These are phyloP conservation scores for Phytophthora palmivora DNA, from an alignment of 352 stramenopile species.

Conservation along the genomic window DNA sequence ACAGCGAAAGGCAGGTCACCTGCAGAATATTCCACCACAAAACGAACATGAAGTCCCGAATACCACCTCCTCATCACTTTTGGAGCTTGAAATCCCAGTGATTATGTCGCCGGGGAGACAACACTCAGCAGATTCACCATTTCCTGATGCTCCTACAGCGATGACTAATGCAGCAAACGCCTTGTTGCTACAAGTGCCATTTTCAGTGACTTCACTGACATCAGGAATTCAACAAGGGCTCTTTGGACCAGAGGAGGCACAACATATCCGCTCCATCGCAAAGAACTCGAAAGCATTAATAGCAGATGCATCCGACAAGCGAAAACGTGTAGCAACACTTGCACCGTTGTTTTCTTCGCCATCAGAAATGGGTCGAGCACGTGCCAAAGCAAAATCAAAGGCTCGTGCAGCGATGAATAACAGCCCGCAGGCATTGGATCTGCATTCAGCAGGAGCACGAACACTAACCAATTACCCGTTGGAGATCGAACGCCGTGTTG, in stretches of 20 bases:
- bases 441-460: constrained; percentile 13
- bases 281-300: constrained; percentile 31
- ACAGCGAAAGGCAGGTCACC: constrained; percentile 20
- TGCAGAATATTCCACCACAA: constrained; percentile 2
- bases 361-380: constrained; percentile 29
- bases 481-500: constrained; percentile 47
- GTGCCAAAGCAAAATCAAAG: constrained; percentile 25
- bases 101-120: constrained; percentile 3
- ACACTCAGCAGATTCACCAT: not conserved
- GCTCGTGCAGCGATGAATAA: constrained; percentile 26
- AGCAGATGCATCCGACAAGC: constrained; percentile 27
- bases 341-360: constrained; percentile 37
- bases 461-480: constrained; percentile 45
- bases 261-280: constrained; percentile 39
- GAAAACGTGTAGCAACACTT: constrained; percentile 31
- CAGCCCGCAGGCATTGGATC: constrained; percentile 19
- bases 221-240: constrained; percentile 48
- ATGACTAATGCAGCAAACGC: constrained; percentile 30
- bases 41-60: not conserved
- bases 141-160: constrained; percentile 29
- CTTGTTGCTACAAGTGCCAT: constrained; percentile 38
- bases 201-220: constrained; percentile 51
- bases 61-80: constrained; percentile 7
- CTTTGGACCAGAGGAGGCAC: constrained; percentile 52
- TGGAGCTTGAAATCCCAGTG: constrained; percentile 21